These are phyloP conservation scores for Wickerhamomyces pijperi DNA, from an alignment of 805 yeast species.

Conservation along the genomic window DNA sequence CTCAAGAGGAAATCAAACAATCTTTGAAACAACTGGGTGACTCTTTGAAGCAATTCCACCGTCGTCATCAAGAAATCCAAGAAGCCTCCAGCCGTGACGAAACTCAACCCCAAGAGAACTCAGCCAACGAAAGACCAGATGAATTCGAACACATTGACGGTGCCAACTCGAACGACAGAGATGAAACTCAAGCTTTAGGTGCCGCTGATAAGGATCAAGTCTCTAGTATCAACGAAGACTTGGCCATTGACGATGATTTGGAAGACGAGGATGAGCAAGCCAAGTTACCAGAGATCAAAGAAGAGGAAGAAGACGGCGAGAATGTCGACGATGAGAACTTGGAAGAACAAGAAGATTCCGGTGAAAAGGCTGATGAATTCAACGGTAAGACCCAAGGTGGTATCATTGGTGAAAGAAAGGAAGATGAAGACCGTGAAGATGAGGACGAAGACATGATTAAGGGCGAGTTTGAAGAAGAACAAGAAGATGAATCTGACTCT, in stretches of 20 bases:
- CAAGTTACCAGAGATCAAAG: slow-evolving; percentile 21
- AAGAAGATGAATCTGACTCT: slow-evolving; percentile 15
- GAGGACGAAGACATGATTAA: slow-evolving; percentile 24
- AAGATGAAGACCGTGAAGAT: no score
- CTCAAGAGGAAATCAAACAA: slow-evolving; percentile 60
- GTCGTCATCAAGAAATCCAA: slow-evolving; percentile 78
- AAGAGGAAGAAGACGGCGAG: slow-evolving; percentile 18
- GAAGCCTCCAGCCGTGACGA: slow-evolving; percentile 48
- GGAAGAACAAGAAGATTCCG: slow-evolving; percentile 17
- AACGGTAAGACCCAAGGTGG: slow-evolving; percentile 41
- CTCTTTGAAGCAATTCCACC: slow-evolving; percentile 81
- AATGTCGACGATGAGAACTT: slow-evolving; percentile 17
- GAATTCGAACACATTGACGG: slow-evolving; percentile 81
- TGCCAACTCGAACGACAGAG: slow-evolving; percentile 48
- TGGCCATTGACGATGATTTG: slow-evolving; percentile 69
- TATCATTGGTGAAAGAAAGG: slow-evolving; percentile 34
- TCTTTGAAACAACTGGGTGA: slow-evolving; percentile 86
- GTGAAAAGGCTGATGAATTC: slow-evolving; percentile 30
- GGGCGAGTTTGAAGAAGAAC: slow-evolving; percentile 17
- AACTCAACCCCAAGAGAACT: slow-evolving; percentile 29
- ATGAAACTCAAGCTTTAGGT: slow-evolving; percentile 87
- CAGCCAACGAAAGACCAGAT: slow-evolving; percentile 63
- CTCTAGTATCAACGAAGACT: slow-evolving; percentile 67
- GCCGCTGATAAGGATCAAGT: slow-evolving; percentile 74
- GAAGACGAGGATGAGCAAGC: slow-evolving; percentile 24